Evolutionary conservation across 164 flowering plant species (phyloP).

Genomic region (Brasenia schreberi): DNA sequence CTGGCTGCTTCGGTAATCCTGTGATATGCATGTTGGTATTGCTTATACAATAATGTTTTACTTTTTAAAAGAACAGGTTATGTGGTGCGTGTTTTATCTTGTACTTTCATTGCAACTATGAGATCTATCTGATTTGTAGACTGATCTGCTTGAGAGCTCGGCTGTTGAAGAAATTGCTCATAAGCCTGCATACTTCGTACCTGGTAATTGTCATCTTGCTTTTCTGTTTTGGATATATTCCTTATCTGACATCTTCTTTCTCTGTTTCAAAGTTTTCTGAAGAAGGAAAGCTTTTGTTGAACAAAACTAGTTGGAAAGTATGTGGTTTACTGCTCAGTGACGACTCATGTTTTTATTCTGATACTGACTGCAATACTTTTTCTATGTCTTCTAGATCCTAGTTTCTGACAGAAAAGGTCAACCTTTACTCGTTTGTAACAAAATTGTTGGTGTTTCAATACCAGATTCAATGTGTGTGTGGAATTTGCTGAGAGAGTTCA

Average conservation of each 20-base stretch:
- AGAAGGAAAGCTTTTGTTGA: too few relatives aligned
- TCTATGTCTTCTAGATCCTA: too few relatives aligned
- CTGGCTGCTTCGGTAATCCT: background rate
- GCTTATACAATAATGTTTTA: background rate
- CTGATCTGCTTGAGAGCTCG: slow-evolving; percentile 79
- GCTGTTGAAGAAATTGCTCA: slow-evolving; percentile 87
- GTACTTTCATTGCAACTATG: background rate
- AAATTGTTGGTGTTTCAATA: background rate
- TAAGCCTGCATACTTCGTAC: slow-evolving; percentile 96
- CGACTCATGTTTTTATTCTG: too few relatives aligned
- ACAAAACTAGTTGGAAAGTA: too few relatives aligned
- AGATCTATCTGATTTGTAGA: slow-evolving; percentile 71
- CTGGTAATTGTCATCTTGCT: slow-evolving; percentile 39
- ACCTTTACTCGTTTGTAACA: too few relatives aligned
- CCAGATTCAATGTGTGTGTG: slow-evolving; percentile 99
- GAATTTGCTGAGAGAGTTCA: slow-evolving; percentile 95
- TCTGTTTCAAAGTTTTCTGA: too few relatives aligned
- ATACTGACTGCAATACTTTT: too few relatives aligned
- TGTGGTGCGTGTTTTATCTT: background rate
- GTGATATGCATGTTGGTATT: background rate
- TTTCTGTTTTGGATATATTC: background rate
- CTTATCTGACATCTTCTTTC: background rate
- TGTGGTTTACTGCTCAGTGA: too few relatives aligned
- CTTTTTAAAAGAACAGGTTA: background rate
- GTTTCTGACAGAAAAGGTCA: too few relatives aligned